Conservation (phyloP, 306 rosid species). For the Morella rubra region DNA sequence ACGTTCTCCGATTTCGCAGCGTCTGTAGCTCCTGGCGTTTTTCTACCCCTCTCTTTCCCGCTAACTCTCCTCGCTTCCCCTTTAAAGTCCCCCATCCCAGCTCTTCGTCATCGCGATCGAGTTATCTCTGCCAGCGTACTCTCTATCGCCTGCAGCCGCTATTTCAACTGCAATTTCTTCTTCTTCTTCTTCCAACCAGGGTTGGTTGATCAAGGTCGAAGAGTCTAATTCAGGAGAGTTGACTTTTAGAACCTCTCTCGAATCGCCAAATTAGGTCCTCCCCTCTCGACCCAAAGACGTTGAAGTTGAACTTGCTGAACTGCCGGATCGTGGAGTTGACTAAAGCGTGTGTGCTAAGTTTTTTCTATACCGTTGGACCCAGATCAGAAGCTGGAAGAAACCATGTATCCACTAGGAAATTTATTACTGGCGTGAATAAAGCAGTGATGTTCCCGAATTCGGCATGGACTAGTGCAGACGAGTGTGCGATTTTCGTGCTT, state of each 20-base stretch:
- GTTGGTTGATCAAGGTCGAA: constrained; percentile 25
- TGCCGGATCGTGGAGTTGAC: constrained; percentile 23
- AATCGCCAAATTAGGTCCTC: not conserved
- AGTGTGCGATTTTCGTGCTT: not conserved
- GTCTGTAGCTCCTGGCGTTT: constrained; percentile 29
- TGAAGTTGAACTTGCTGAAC: constrained; percentile 23
- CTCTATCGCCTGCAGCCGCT: constrained; percentile 20
- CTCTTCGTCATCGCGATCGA: not conserved
- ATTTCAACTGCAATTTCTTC: not conserved
- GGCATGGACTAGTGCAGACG: not conserved
- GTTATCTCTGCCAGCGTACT: too few relatives aligned
- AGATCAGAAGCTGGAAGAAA: too few relatives aligned
- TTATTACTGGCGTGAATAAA: not conserved
- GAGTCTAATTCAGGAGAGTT: not conserved
- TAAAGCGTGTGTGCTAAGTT: not conserved
- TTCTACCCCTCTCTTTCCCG: not conserved
- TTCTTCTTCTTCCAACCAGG: constrained; percentile 12
- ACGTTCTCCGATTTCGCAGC: constrained; percentile 17
- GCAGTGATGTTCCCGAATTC: constrained; percentile 12
- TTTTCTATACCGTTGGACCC: too few relatives aligned
- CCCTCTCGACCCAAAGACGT: not conserved
- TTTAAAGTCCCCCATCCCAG: not conserved
- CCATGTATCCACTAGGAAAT: too few relatives aligned
- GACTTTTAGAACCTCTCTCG: constrained; percentile 27
- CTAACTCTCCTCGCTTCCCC: not conserved